Base-by-base conservation (phyloP, 345 rosid species). In the Viola odorata region DNA sequence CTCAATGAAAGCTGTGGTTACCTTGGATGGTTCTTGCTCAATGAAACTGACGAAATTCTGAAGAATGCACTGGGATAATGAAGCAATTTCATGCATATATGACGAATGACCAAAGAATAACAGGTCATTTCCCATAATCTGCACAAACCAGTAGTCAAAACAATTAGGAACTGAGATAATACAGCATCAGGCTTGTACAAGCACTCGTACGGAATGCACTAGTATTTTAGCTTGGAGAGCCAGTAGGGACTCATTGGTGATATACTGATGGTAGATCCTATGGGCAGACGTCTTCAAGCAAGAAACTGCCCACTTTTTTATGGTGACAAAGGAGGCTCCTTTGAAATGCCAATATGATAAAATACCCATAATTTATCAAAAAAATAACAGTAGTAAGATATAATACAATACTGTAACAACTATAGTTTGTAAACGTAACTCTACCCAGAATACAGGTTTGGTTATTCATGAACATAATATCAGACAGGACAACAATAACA, bases 21-120 rank as follows among this genome's bases (percentile, higher is more conserved):
- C 98, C 81, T 55, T 71, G 42, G 91, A 78, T 72, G 88, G 70
- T 66, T 91, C 98, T 76, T 66, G 84, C 40, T 85, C 84, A 45
- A 85, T 72, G 66, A 71, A 68, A 36, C 75, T 76, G 63, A 82
- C 72, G 54, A 91, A 75, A 62, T 81, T 75, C 67, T 70, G 45
- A 60, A 84, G 73, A 37, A 79, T 81, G 52, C 68, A 48, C 40
- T 77, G 75, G 5, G 81, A 69, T 37, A 77, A 72, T 0, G 79
- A 71, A 47, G 74, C 44, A 57, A 87, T 88, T 65, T 89, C 92
- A n/a, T 62, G 73, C 11, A 62, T 63, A 65, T 89, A 89, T 62
- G 86, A 78, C 37, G 84, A 51, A 65, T 89, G 84, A 14, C 89
- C 92, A 38, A 75, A 85, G 75, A 78, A 89, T 54, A 86, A 51